Percentiles rank a stretch among this genome's conserved stretches.
Evolutionary conservation across 176 grass and related monocot genomes (phyloP).

Genomic region (Hordeum marinum): DNA sequence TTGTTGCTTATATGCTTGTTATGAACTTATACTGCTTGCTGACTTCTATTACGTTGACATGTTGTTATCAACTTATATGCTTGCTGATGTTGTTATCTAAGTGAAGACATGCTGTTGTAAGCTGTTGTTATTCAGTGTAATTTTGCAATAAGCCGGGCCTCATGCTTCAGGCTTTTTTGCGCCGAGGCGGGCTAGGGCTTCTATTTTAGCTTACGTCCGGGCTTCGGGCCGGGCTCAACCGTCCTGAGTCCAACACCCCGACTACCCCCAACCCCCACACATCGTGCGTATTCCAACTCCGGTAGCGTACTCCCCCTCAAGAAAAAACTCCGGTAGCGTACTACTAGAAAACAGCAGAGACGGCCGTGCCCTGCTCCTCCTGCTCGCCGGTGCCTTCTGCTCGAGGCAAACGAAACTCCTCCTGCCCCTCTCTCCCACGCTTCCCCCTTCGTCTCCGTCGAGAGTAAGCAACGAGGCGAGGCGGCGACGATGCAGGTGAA

Average conservation of each 20-base stretch:
- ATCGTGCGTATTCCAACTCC: neutral
- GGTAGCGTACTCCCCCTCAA: neutral
- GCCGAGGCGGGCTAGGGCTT: too few relatives aligned
- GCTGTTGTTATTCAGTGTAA: too few relatives aligned
- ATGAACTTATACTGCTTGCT: too few relatives aligned
- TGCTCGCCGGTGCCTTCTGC: conserved; percentile 22
- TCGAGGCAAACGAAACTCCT: conserved; percentile 21
- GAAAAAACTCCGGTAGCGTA: conserved; percentile 16
- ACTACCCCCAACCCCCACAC: neutral
- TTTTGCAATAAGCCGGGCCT: too few relatives aligned
- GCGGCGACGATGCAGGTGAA: conserved; percentile 51
- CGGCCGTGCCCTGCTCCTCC: neutral
- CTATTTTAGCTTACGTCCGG: too few relatives aligned
- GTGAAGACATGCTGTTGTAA: too few relatives aligned
- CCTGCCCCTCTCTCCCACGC: neutral
- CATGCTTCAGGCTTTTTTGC: too few relatives aligned
- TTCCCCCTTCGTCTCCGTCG: conserved; percentile 8
- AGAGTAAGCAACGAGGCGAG: neutral
- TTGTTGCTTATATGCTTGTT: too few relatives aligned
- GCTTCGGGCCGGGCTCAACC: too few relatives aligned
- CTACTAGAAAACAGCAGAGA: neutral
- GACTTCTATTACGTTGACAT: too few relatives aligned
- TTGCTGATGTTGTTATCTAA: too few relatives aligned
- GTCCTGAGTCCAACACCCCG: neutral
- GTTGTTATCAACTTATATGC: too few relatives aligned